Base-by-base conservation (phyloP, 345 rosid genomes). In the Lenwebbia sp. region DNA sequence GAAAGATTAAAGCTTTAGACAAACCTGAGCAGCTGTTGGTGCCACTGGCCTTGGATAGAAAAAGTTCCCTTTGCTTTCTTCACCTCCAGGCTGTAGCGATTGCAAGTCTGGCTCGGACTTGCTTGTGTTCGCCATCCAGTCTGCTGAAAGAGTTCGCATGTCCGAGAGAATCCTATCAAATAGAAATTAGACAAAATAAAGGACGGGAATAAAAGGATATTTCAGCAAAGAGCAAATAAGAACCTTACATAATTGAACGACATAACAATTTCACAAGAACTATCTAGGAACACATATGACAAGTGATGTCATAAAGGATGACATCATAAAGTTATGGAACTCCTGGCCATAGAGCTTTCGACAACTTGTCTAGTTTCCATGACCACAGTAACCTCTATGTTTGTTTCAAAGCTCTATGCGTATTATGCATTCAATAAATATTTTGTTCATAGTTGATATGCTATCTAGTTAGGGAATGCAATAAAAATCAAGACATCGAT, bases 101-200 rank as follows among this genome's bases (percentile, higher is more conserved):
- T 94, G 99, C 88, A 91, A 87, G 54, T 97, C 98, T 70, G 93
- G 86, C 86, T 96, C 99, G 19, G 98, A 90, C 92, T 91, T 95
- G 92, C 88, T 95, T 50, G 96, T 94, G 88, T 96, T 97, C 89
- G 99, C 99, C 99, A 97, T 96, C 99, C 99, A 97, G 90, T 97
- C 99, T 51, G 99, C 99, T 55, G 99, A 96, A 88, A 97, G 99
- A 82, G 99, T 97, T 91, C 99, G 93, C 99, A 97, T 96, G 92
- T 97, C 99, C 60, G 99, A 97, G 88, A 97, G 98, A 89, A 97
- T 96, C 98, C 99, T 96, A 94, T 90, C 92, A 90, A 85, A 55
- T 84, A 84, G 82, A 56, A 86, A 82, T 84, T 49, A n/a, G 58
- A 89, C n/a, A 82, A 28, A 82, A 40, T 40, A 83, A 55, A 60